Base-by-base conservation (phyloP, 257 asterid genomes). In the Capsicum chinense region DNA sequence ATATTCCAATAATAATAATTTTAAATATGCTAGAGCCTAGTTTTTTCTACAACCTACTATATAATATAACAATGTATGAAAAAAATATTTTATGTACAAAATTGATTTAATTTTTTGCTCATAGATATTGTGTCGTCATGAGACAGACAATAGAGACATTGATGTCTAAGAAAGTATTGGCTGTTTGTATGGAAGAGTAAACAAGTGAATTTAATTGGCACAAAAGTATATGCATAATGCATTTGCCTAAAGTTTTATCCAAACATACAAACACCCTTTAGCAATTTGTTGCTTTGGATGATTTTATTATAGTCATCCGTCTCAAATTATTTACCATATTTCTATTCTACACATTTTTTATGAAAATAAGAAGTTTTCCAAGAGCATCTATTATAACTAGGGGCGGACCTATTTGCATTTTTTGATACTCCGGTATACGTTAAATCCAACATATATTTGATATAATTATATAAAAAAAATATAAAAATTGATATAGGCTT, bases 111-210 rank as follows among this genome's bases (percentile, higher is more conserved):
- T 47, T 39, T 39, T 85, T 90, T 85, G 44, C 79, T 70, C 9
- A 17, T 17, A 16, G 35, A 70, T 70, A 44, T 17, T 70, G 57
- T 70, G 81, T 76, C 48, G 63, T 76, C 48, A 76, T 76, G 47
- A 76, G 8, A 76, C 81, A 26, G 63, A 76, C 81, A 76, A 33
- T 76, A 26, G 81, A 37, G 81, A 52, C 81, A 76, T 26, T 50
- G 26, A 26, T 76, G 81, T 76, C 81, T 8, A 76, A 54, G 47
- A 76, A 76, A 50, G 47, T 52, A 76, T 76, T 76, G 63, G 42
- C 19, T 74, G 6, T 35, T 26, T 26, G 2, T 11, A 63, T 21
- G 69, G 47, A 33, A 33, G 71, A 64, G 71, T 64, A 64, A 33
- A 64, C 71, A 64, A 64, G 17, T 64, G 47, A 64, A 26, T 26